A percentile compares a stretch with the other conserved stretches of the same genome.
These are phyloP conservation scores for Citrus inodora DNA, from an alignment of 345 rosid species.

Conservation along the genomic window DNA sequence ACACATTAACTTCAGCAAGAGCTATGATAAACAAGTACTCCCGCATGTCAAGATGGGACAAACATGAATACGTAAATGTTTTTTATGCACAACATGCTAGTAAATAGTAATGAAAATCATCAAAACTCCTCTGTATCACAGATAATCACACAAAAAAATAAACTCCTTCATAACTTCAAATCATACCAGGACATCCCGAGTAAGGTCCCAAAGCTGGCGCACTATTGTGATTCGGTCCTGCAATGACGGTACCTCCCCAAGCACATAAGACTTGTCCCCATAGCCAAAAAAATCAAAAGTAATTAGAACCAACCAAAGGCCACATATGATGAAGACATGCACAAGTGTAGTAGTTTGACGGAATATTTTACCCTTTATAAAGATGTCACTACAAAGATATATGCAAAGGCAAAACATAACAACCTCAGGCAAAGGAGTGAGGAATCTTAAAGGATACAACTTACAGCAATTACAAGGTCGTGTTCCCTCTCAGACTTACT, in stretches of 20 bases:
- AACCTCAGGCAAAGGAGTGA: background rate
- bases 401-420: background rate
- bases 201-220: slow-evolving; percentile 98
- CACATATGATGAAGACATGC: background rate
- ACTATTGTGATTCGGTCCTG: slow-evolving; percentile 78
- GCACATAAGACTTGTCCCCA: slow-evolving; percentile 75
- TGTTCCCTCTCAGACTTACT: slow-evolving; percentile 66
- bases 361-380: background rate
- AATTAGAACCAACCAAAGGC: slow-evolving; percentile 21
- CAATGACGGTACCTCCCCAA: slow-evolving; percentile 94
- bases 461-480: slow-evolving; percentile 96
- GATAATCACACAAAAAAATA: background rate
- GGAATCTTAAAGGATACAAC: slow-evolving; percentile 27
- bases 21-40: background rate
- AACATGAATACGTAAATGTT: background rate
- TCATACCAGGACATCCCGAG: slow-evolving; percentile 82
- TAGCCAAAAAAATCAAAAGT: slow-evolving; percentile 12
- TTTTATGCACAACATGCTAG: background rate
- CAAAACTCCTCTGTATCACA: background rate
- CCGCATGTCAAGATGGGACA: background rate
- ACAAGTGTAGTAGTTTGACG: background rate
- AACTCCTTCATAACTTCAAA: slow-evolving; percentile 6
- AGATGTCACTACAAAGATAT: background rate
- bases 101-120: background rate
- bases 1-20: background rate